Evolutionary conservation across 2,329 filamentous ascomycete genomes (phyloP), one percentile per base, ranked within the genome.

Genomic region (Curvularia hawaiiensis): DNA sequence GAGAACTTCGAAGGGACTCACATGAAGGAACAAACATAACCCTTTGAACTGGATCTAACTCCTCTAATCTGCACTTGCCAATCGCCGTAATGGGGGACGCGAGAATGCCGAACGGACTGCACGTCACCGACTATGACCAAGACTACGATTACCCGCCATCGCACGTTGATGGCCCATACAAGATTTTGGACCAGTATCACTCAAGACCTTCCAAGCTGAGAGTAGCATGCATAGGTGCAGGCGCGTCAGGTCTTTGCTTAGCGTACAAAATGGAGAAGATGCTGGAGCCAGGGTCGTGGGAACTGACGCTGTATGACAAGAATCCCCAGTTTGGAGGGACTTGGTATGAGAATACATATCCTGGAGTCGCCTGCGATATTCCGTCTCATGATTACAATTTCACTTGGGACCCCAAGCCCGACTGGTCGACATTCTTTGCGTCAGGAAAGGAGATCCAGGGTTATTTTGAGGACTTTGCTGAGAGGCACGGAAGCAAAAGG

Each of bases 351-450:
- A 74, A 75, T 49, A 69, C 65, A 1, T 74, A 75, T 49, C 72
- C 72, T 3, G 73, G 73, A 47, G 65, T 71, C 14, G 71, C 70
- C 26, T 75, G 72, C 53, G 72, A 75, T 57, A 74, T 75, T 24
- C 72, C 72, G 11, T 61, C 68, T 2, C 85, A 87, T 73, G 86
- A 84, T 70, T 88, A 88, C 66, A 85, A 86, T 66, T 87, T 85
- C 66, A 83, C 84, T 2, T 88, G 83, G 81, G 79, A 82, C 53
- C 83, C 82, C 2, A 88, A 88, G 67, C 81, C 80, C 0, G 80
- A 89, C 8, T 83, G 80, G 81, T 77, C 76, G 6, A 76, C 79
- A 12, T 82, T 81, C 66, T 84, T 82, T 63, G 80, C 79, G 3
- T 76, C 75, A 7, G 77, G 79, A 0, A 73, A 75, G 4, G 81